A percentile compares a stretch with the other conserved stretches of the same genome.
Evolutionary conservation across 2,329 filamentous ascomycete species (phyloP).

Genomic region (Ophiostoma fasciatum): DNA sequence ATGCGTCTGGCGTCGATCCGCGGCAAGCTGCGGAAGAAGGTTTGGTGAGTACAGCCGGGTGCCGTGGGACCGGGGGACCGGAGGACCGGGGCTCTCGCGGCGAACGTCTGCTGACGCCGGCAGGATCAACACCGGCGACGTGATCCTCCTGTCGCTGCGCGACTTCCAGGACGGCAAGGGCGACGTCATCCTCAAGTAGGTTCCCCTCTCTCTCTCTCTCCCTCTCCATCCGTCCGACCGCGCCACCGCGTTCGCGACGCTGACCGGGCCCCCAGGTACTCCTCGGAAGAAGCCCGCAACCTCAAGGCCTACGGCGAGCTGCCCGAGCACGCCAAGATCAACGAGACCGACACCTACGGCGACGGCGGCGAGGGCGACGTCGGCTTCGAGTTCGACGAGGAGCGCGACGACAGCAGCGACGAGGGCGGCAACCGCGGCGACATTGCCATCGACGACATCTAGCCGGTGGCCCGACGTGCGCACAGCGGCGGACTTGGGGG

Average conservation of each 20-base stretch:
- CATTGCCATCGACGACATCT: conserved; percentile 93
- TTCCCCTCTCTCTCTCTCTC: conserved; percentile 21
- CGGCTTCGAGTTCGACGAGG: conserved; percentile 98
- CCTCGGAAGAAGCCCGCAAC: conserved; percentile 82
- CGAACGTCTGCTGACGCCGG: too few relatives aligned
- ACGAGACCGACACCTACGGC: conserved; percentile 92
- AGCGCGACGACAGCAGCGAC: conserved; percentile 48
- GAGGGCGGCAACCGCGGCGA: conserved; percentile 36
- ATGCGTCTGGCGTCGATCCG: conserved; percentile 57
- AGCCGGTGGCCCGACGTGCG: too few relatives aligned
- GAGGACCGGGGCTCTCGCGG: too few relatives aligned
- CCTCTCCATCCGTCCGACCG: too few relatives aligned
- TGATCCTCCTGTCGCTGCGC: conserved; percentile 67
- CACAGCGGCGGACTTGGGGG: too few relatives aligned
- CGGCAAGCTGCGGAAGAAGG: conserved; percentile 98
- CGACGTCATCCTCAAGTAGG: conserved; percentile 85
- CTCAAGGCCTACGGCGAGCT: conserved; percentile 93
- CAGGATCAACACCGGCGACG: conserved; percentile 68
- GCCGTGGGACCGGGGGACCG: too few relatives aligned
- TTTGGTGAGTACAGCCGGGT: conserved; percentile 50
- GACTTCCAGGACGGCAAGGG: conserved; percentile 86
- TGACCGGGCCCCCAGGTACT: too few relatives aligned
- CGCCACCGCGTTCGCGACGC: too few relatives aligned
- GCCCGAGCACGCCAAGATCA: conserved; percentile 97
- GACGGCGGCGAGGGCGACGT: conserved; percentile 88